Conservation (phyloP, 345 rosid genomes). For the Hibiscus trionum region DNA sequence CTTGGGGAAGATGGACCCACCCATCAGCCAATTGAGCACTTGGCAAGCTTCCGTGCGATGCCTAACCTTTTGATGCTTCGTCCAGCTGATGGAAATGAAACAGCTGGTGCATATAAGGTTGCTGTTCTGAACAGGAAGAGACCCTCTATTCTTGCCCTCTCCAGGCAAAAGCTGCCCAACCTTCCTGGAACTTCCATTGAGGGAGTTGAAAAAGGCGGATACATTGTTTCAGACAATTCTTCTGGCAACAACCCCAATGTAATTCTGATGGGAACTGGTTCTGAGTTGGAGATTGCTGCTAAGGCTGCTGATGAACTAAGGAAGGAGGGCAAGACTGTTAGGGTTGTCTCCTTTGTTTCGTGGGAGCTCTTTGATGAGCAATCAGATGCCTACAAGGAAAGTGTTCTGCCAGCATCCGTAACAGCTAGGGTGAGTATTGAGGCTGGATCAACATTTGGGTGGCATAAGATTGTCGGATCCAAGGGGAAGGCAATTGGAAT, state of each 20-base stretch:
- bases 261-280: slow-evolving; percentile 92
- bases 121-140: slow-evolving; percentile 72
- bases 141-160: slow-evolving; percentile 84
- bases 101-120: slow-evolving; percentile 94
- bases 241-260: slow-evolving; percentile 88
- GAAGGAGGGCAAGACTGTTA: slow-evolving; percentile 82
- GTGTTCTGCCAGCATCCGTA: slow-evolving; percentile 69
- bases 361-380: slow-evolving; percentile 90
- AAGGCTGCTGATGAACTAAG: slow-evolving; percentile 70
- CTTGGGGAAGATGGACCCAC: slow-evolving; percentile 99
- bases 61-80: slow-evolving; percentile 94
- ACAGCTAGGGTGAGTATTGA: slow-evolving; percentile 87
- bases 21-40: slow-evolving; percentile 95
- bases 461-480: slow-evolving; percentile 66
- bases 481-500: slow-evolving; percentile 82
- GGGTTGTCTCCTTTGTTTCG: slow-evolving; percentile 85
- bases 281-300: slow-evolving; percentile 88
- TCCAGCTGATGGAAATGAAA: slow-evolving; percentile 98
- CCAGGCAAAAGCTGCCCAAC: slow-evolving; percentile 87
- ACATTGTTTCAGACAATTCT: slow-evolving; percentile 77
- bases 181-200: slow-evolving; percentile 89
- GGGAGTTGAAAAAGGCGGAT: slow-evolving; percentile 90
- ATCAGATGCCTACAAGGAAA: slow-evolving; percentile 79
- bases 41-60: slow-evolving; percentile 99
- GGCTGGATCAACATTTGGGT: slow-evolving; percentile 88